Base-by-base conservation (phyloP, 805 yeast species). In the Saccharomyces jurei region DNA sequence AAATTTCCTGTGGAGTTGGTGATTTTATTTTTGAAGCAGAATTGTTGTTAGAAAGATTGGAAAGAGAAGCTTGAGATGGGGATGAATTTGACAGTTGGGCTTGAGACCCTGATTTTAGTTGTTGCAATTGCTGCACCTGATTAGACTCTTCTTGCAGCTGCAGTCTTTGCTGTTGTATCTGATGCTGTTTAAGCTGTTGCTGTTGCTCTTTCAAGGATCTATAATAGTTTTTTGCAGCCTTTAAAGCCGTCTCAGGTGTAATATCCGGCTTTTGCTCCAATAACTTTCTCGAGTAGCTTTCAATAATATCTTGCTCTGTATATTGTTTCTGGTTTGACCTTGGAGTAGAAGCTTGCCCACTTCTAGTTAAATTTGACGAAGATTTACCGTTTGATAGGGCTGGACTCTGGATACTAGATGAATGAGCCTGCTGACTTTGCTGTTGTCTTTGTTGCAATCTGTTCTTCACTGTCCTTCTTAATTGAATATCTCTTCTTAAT, bases 401-500 rank as follows among this genome's bases (percentile, higher is more conserved):
- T 9, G 52, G n/a, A 58, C 49, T 56, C 55, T 13, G 21, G 11
- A 53, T 27, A 31, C 54, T 52, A 10, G 58, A 52, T 26, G 59
- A 32, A 29, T 53, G 58, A n/a, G 51, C 29, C 49, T 65, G 63
- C 46, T 62, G 65, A 11, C 52, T 52, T 28, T 31, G 58, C 50
- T 59, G 64, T 50, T 62, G 67, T 36, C 56, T 59, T 48, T 65
- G 70, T 51, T 65, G 69, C 14, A 66, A 48, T 48, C 68, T 58
- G 44, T 63, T 68, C 50, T 68, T 69, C 4, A 64, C 70, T 27
- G 59, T 64, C 31, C 70, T 61, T 54, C 71, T 63, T 56, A 67
- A 55, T 50, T 66, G 71, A 21, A 69, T 61, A 48, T 69, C 87
- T 60, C 89, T 95, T 59, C 90, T 89, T 21, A 87, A 78, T 0